Evolutionary conservation across 2,329 filamentous ascomycete genomes (phyloP), one percentile per base, ranked within the genome.

Genomic region (Sclerotinia glacialis): DNA sequence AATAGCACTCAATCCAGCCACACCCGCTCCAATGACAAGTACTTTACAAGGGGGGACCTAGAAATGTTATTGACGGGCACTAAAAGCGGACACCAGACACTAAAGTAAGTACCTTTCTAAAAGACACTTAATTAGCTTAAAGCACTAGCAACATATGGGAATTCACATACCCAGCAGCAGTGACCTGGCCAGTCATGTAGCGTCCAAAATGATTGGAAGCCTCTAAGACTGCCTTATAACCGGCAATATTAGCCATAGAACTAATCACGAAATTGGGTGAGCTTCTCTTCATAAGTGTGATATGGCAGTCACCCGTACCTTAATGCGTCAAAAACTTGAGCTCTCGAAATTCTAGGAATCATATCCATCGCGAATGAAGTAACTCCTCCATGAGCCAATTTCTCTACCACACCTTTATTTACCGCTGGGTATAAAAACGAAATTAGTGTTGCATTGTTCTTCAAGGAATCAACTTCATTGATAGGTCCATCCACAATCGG

Each of bases 211-310:
- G 87, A 78, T 96, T 96, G 18, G 91, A 93, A 1, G 92, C 93
- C 77, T 96, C 92, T 53, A 96, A 81, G 1, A 96, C 91, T 50
- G 92, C 93, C 78, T 96, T 96, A 80, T 97, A 97, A 0, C 93
- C 93, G 28, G 92, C 91, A 79, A 96, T 96, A 73, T 96, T 96
- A 68, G 93, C 92, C 93, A 96, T 96, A 12, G 91, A 95, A 77
- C 91, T 93, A 67, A 61, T 23, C 18, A 40, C 44, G 14, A 18
- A 26, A 18, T 5, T 42, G 62, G 44, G 47, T 67, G 56, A 65
- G 69, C 59, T 71, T 67, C 47, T 44, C 34, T 49, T 53, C 23
- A 46, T 46, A 14, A 40, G n/a, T 16, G 47, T 12, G 2, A 7
- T 4, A 8, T 21, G 6, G 2, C 26, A 63, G 42, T 7, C 7